Percentiles rank a stretch among this genome's conserved stretches.
These are phyloP conservation scores for Cytospora piceicola DNA, from an alignment of 2,329 filamentous ascomycete species.

Conservation along the genomic window DNA sequence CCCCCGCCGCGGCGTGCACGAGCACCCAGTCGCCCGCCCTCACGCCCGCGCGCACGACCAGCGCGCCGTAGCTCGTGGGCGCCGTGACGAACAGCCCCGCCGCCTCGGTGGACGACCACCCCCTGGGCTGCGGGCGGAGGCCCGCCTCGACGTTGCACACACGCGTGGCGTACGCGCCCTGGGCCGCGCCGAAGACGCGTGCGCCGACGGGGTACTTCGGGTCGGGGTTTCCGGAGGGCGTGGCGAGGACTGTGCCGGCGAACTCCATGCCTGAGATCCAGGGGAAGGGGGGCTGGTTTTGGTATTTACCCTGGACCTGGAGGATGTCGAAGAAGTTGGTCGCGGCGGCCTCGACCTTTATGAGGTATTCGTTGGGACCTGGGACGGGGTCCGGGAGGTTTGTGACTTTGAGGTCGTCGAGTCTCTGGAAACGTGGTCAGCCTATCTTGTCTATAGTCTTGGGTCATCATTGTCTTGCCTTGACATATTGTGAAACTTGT, in stretches of 20 bases:
- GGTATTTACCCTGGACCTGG: constrained; percentile 94
- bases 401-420: constrained; percentile 76
- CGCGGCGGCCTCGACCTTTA: constrained; percentile 83
- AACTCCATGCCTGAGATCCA: constrained; percentile 91
- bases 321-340: constrained; percentile 98
- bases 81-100: constrained; percentile 91
- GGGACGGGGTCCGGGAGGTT: constrained; percentile 76
- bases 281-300: constrained; percentile 84
- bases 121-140: constrained; percentile 74
- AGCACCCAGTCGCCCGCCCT: constrained; percentile 84
- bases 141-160: constrained; percentile 67
- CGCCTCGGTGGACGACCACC: constrained; percentile 83
- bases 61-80: constrained; percentile 83
- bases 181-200: constrained; percentile 82
- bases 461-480: constrained; percentile 34
- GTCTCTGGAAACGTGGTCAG: constrained; percentile 57
- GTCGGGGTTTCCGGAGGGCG: constrained; percentile 56
- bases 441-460: background rate
- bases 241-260: constrained; percentile 73
- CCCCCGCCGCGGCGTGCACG: constrained; percentile 89
- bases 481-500: constrained; percentile 42
- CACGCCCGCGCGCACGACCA: constrained; percentile 77
- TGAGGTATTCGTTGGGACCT: constrained; percentile 75
- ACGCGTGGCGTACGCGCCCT: constrained; percentile 84
- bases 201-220: constrained; percentile 74